Evolutionary conservation across 805 yeast species (phyloP).

Genomic region (Cyberlindnera euphorbiiphila): DNA sequence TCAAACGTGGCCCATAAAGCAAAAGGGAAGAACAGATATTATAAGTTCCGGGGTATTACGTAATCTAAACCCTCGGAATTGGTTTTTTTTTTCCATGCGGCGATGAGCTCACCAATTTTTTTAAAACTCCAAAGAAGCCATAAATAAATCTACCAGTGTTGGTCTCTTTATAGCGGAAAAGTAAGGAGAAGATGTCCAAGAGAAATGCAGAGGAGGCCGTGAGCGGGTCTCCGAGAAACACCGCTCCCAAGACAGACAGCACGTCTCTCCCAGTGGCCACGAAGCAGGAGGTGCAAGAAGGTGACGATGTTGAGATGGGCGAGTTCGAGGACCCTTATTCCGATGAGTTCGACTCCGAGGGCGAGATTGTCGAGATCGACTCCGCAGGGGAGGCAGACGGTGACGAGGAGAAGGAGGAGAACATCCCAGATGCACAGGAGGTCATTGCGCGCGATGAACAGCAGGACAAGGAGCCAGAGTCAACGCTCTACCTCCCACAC

Average conservation of each 20-base stretch:
- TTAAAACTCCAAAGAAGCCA: too few species aligned
- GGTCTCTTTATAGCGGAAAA: too few species aligned
- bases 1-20: too few species aligned
- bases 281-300: conserved; percentile 31
- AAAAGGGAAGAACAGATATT: too few species aligned
- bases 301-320: conserved; percentile 59
- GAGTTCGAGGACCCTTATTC: conserved; percentile 88
- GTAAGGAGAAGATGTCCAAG: conserved; percentile 31
- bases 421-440: conserved; percentile 31
- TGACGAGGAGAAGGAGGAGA: conserved; percentile 31
- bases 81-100: too few species aligned
- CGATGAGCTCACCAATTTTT: too few species aligned
- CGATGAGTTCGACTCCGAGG: conserved; percentile 90
- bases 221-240: conserved; percentile 20
- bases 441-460: conserved; percentile 35
- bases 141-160: too few species aligned
- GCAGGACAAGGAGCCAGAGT: conserved; percentile 35
- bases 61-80: too few species aligned
- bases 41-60: too few species aligned
- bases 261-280: conserved; percentile 21
- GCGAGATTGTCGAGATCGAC: conserved; percentile 80
- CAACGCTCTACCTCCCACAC: conserved; percentile 77
- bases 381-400: conserved; percentile 40
- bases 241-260: conserved; percentile 20
- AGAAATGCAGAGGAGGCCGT: conserved; percentile 26